Base-by-base conservation (phyloP, 345 rosid genomes). In the Eutrema heterophyllum region DNA sequence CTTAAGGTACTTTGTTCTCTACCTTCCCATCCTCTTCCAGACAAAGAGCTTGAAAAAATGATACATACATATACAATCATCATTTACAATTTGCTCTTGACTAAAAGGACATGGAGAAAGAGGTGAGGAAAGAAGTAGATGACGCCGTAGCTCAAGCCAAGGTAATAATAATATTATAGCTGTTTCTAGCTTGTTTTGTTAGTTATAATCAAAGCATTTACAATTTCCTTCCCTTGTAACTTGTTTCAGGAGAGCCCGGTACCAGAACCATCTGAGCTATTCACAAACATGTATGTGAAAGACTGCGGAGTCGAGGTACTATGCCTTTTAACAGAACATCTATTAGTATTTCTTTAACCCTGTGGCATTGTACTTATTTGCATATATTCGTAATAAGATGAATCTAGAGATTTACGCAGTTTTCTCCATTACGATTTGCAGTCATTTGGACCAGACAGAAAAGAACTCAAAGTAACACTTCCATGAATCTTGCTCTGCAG, bases 91-190 rank as follows among this genome's bases (percentile, higher is more conserved):
- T 10, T 48, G n/a, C 12, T 62, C 3, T 33, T 32, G 52, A 50
- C 49, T 72, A 67, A 0, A 83, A 95, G 98, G 98, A 92, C 78
- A 89, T 87, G 36, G 98, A 95, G 81, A 95, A 95, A 81, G 91
- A 89, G 82, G 35, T 86, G 57, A 92, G 96, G 73, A 95, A 90
- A 84, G 85, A 86, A 82, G 98, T 95, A 46, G 99, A 95, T 52
- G 91, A 83, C 4, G 97, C 98, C 43, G 90, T 95, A 76, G 96
- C 98, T 58, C 81, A 89, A 78, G 99, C 99, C 39, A 95, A 95
- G 96, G 99, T 88, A 76, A 15, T 40, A 24, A 64, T 32, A 44
- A 30, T 5, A 32, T 27, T 4, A 11, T 32, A 49, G 2, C 30
- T 45, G 13, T 73, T 54, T 63, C 21, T 35, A 68, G 8, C 45